These are phyloP conservation scores for Evernia prunastri DNA, from an alignment of 495 filamentous ascomycete genomes.

Conservation along the genomic window DNA sequence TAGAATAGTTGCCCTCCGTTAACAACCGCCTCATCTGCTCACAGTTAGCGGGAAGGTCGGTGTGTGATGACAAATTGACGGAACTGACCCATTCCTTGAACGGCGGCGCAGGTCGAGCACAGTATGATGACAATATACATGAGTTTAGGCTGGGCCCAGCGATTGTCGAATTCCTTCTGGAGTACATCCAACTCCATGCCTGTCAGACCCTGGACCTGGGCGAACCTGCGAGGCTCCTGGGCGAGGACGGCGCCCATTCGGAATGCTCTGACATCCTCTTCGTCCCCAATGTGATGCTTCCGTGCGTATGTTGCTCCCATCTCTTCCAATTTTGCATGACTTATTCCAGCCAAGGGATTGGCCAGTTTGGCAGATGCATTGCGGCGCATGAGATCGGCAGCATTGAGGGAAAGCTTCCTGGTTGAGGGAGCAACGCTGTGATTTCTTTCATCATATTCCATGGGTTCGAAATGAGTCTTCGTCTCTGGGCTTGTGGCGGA, in stretches of 20 bases:
- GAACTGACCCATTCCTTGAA: constrained; percentile 60
- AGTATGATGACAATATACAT: constrained; percentile 54
- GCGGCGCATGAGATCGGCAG: constrained; percentile 46
- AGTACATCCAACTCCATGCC: constrained; percentile 52
- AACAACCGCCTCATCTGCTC: constrained; percentile 67
- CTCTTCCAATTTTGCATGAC: constrained; percentile 49
- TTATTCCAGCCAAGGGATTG: constrained; percentile 63
- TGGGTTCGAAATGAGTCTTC: constrained; percentile 8
- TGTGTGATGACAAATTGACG: background rate
- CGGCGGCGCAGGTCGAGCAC: constrained; percentile 58
- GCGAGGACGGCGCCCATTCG: constrained; percentile 67
- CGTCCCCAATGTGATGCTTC: constrained; percentile 55
- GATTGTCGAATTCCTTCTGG: constrained; percentile 55
- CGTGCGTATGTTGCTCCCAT: constrained; percentile 61
- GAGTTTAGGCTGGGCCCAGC: constrained; percentile 64
- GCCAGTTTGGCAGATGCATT: constrained; percentile 56
- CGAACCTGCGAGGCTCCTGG: constrained; percentile 49
- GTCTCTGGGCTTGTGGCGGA: background rate
- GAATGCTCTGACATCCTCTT: constrained; percentile 47
- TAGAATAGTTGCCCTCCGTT: constrained; percentile 77
- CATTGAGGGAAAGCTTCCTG: constrained; percentile 26
- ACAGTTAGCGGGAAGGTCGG: constrained; percentile 34
- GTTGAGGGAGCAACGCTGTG: constrained; percentile 13
- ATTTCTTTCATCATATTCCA: constrained; percentile 21
- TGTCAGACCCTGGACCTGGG: constrained; percentile 48